Conservation (phyloP, 2,329 filamentous ascomycete species). For the Cladosporium colombiae region DNA sequence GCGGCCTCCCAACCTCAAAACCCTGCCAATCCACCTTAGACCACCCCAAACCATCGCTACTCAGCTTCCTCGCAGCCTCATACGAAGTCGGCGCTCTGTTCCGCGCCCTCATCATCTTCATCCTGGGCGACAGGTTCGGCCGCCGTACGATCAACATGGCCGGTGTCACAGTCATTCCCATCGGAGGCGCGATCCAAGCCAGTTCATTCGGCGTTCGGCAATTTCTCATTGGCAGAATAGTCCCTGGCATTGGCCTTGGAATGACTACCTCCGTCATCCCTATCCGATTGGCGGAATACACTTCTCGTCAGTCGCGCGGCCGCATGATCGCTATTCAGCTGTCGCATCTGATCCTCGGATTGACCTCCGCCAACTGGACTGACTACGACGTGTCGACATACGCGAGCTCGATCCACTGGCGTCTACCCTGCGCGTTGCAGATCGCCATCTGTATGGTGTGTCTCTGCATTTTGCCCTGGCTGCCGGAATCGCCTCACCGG, state of each 20-base stretch:
- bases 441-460: neutral
- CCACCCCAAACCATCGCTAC: neutral
- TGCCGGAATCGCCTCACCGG: neutral
- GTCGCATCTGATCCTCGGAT: neutral
- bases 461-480: neutral
- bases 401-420: neutral
- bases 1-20: neutral
- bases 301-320: neutral
- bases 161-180: neutral
- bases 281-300: neutral
- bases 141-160: neutral
- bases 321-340: neutral
- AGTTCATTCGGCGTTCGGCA: neutral
- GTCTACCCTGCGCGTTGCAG: neutral
- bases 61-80: neutral
- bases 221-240: neutral
- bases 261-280: neutral
- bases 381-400: neutral
- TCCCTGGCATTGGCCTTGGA: neutral
- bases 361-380: neutral
- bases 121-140: neutral
- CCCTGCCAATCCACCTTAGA: neutral
- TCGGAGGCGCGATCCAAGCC: neutral
- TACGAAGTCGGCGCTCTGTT: neutral
- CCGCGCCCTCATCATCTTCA: neutral